phyloP scores from a whole-genome alignment of 2,329 filamentous ascomycete species.

The Aspergillus unguis region DNA sequence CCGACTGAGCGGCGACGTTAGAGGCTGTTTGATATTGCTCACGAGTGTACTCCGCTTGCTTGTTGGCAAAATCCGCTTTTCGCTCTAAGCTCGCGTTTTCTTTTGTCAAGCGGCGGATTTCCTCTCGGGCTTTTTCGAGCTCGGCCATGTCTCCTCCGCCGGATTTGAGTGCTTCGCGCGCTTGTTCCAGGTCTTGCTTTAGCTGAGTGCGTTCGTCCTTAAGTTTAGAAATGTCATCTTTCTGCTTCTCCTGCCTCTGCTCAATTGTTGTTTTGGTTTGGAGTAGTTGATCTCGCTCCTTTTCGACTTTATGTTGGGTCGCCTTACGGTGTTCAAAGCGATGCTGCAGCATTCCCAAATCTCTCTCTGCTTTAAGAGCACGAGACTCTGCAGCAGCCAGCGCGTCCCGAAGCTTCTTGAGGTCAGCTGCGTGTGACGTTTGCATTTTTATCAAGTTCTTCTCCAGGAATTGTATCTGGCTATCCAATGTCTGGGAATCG shows the following conservation, averaged over 20 bases:
- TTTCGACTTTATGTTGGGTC: slow-evolving; percentile 37
- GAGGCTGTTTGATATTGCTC: slow-evolving; percentile 48
- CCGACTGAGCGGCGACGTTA: slow-evolving; percentile 41
- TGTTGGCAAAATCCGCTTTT: slow-evolving; percentile 40
- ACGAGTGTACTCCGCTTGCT: slow-evolving; percentile 46
- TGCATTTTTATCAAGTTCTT: slow-evolving; percentile 31
- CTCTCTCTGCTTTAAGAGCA: slow-evolving; percentile 32
- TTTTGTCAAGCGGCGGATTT: slow-evolving; percentile 36
- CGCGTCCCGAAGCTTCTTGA: slow-evolving; percentile 28
- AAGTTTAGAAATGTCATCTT: slow-evolving; percentile 38
- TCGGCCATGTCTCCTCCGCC: slow-evolving; percentile 41
- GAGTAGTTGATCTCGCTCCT: slow-evolving; percentile 34
- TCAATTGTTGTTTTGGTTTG: slow-evolving; percentile 30
- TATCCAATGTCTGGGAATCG: slow-evolving; percentile 30
- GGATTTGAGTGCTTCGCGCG: slow-evolving; percentile 39
- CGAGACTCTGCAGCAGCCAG: slow-evolving; percentile 27
- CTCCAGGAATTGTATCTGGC: slow-evolving; percentile 28
- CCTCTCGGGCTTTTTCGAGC: slow-evolving; percentile 40
- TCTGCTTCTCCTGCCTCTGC: slow-evolving; percentile 33
- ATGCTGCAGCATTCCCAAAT: slow-evolving; percentile 39
- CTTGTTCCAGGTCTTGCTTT: slow-evolving; percentile 37
- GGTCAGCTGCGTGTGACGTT: slow-evolving; percentile 29
- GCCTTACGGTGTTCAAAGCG: slow-evolving; percentile 43
- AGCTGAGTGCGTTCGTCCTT: slow-evolving; percentile 41
- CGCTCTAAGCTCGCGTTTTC: slow-evolving; percentile 35